Evolutionary conservation across 495 filamentous ascomycete genomes (phyloP), one percentile per base, ranked within the genome.

Genomic region (Astrothelium subdiscretum): DNA sequence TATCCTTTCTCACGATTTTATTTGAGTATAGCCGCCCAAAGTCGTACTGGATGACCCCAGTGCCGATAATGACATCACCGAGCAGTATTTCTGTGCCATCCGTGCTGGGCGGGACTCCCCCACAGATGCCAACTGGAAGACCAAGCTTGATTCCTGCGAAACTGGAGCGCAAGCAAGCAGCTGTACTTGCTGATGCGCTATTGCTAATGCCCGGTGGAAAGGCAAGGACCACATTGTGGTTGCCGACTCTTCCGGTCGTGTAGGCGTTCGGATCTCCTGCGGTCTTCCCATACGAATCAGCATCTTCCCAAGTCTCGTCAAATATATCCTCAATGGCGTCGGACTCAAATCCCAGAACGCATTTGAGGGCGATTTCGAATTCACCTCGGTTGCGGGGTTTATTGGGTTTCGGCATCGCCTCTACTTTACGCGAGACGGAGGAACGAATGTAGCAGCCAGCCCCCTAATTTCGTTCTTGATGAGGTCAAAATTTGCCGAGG

Each of bases 151-250:
- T 51, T 5, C n/a, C 43, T 0, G 54, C 32, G 32, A 66, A 66
- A 40, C 61, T 62, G 1, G 48, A 58, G n/a, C 32, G 51, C 40
- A 69, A 40, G 52, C 57, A 40, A n/a, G 62, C 58, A 20, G 74
- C 67, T 13, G 63, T 59, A 22, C 35, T 65, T 2, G 70, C 40
- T 3, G 69, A 63, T 12, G 31, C 65, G 3, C 31, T 57, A 40
- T 65, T 74, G 2, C 74, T 74, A 62, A 71, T 72, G 6, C 60
- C 58, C 10, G 69, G 65, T 3, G 73, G 57, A 6, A 61, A 32
- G 4, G 62, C 67, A 1, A 76, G 60, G 13, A 75, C 74, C 27
- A 75, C 66, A 42, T 69, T 67, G 52, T 73, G 65, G 2, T 43
- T 43, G 2, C 73, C 70, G 26, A 75, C 71, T 43, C 26, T 60